A percentile compares a stretch with the other conserved stretches of the same genome.
Conservation (phyloP, 2,329 filamentous ascomycete genomes). For the Phaeoacremonium minimum region DNA sequence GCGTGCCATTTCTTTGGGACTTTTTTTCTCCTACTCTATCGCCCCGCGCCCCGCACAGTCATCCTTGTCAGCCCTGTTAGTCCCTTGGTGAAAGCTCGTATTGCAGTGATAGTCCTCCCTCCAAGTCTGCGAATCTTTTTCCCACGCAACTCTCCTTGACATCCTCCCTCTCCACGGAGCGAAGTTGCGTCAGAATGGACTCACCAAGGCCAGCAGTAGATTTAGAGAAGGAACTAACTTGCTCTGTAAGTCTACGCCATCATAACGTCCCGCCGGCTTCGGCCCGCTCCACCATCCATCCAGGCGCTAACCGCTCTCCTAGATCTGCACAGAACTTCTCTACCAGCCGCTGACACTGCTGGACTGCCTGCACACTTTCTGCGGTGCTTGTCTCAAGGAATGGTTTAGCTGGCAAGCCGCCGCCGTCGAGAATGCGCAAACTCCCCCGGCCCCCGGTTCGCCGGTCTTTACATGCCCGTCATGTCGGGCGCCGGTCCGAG, state of each 20-base stretch:
- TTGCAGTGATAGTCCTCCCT: no score
- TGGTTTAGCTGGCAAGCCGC: constrained; percentile 85
- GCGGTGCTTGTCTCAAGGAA: constrained; percentile 89
- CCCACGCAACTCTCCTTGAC: not conserved
- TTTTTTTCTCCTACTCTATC: no score
- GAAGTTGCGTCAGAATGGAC: constrained; percentile 36
- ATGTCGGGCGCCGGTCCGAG: constrained; percentile 82
- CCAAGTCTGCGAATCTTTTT: no score
- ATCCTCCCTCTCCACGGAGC: not conserved
- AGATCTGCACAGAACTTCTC: constrained; percentile 97
- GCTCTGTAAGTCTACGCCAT: constrained; percentile 65
- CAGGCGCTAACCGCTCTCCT: constrained; percentile 2
- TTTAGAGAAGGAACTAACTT: constrained; percentile 90
- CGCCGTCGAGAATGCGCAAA: constrained; percentile 46
- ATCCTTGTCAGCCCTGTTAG: constrained; percentile 11
- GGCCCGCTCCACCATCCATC: constrained; percentile 1
- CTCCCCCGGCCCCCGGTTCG: constrained; percentile 41
- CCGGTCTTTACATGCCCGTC: constrained; percentile 80
- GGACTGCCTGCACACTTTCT: constrained; percentile 94
- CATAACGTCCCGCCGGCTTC: constrained; percentile 3
- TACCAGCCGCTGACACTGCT: constrained; percentile 88
- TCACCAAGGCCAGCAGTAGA: constrained; percentile 54
- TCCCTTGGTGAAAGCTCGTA: constrained; percentile 1
- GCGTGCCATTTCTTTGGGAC: no score
- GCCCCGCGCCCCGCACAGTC: constrained; percentile 1